phyloP scores from a whole-genome alignment of 257 asterid species.

The Solanum arcanum region DNA sequence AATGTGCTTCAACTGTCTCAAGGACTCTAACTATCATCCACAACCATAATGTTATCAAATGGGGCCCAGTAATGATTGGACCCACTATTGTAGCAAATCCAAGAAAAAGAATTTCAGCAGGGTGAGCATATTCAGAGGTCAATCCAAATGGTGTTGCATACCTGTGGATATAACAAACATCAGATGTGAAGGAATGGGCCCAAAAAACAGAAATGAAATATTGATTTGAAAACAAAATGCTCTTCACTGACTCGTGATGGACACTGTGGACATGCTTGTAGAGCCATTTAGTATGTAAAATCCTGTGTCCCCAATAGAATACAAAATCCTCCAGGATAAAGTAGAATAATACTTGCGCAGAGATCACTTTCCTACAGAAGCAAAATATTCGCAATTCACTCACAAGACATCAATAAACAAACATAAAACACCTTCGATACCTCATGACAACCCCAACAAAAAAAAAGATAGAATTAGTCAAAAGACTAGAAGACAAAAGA shows the following conservation, averaged over 20 bases:
- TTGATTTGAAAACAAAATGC: not conserved
- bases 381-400: slow-evolving; percentile 4
- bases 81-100: slow-evolving; percentile 96
- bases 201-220: not conserved
- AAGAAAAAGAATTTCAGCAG: slow-evolving; percentile 92
- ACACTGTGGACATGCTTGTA: slow-evolving; percentile 98
- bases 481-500: not conserved
- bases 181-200: not conserved
- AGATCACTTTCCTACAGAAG: slow-evolving; percentile 80
- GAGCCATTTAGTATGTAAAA: slow-evolving; percentile 96
- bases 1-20: slow-evolving; percentile 97
- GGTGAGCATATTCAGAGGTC: slow-evolving; percentile 99
- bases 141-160: slow-evolving; percentile 98
- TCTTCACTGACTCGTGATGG: slow-evolving; percentile 83
- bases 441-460: not conserved
- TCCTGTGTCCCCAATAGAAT: slow-evolving; percentile 97
- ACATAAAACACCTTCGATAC: not conserved
- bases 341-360: slow-evolving; percentile 78
- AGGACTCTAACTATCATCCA: slow-evolving; percentile 98
- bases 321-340: slow-evolving; percentile 88
- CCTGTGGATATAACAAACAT: slow-evolving; percentile 28
- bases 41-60: slow-evolving; percentile 83
- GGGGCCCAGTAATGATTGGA: slow-evolving; percentile 98
- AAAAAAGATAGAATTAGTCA: not conserved
- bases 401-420: not conserved